phyloP scores from a whole-genome alignment of 208 protist species.

The Wallacemonas sp. region DNA sequence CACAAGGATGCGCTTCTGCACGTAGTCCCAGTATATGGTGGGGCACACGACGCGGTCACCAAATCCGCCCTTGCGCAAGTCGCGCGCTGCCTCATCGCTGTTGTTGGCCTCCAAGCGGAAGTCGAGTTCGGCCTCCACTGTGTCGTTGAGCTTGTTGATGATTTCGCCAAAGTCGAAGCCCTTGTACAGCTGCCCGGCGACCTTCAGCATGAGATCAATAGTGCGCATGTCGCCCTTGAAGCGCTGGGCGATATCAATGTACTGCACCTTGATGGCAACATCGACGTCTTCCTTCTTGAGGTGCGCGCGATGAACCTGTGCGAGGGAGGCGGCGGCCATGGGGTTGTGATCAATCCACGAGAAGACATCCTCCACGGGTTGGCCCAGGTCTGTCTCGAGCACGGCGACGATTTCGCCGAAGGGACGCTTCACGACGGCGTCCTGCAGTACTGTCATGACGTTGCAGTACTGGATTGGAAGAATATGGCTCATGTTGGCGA shows the following conservation, averaged over 20 bases:
- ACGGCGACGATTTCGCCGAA: slow-evolving; percentile 79
- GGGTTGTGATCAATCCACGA: slow-evolving; percentile 57
- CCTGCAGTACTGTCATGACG: slow-evolving; percentile 79
- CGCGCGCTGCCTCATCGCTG: slow-evolving; percentile 67
- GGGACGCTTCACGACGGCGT: slow-evolving; percentile 69
- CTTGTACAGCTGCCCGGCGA: slow-evolving; percentile 72
- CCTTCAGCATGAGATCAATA: slow-evolving; percentile 66
- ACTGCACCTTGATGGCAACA: slow-evolving; percentile 96
- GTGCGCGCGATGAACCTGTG: slow-evolving; percentile 84
- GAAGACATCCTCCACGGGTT: slow-evolving; percentile 60
- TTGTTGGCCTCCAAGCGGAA: slow-evolving; percentile 94
- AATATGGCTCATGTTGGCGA: slow-evolving; percentile 93
- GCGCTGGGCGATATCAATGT: slow-evolving; percentile 81
- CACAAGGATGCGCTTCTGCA: slow-evolving; percentile 69
- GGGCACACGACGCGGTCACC: slow-evolving; percentile 70
- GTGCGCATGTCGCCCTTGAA: slow-evolving; percentile 91
- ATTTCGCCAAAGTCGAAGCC: slow-evolving; percentile 89
- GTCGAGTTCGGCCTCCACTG: slow-evolving; percentile 90
- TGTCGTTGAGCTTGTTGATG: slow-evolving; percentile 85
- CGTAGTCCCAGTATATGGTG: slow-evolving; percentile 57
- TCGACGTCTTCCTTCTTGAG: slow-evolving; percentile 60
- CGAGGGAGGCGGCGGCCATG: slow-evolving; percentile 87
- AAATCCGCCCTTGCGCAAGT: slow-evolving; percentile 74
- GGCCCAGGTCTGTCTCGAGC: slow-evolving; percentile 61
- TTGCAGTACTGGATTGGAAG: slow-evolving; percentile 89